A percentile compares a stretch with the other conserved stretches of the same genome.
Conservation (phyloP, 306 rosid genomes). For the Mimosa bimucronata region DNA sequence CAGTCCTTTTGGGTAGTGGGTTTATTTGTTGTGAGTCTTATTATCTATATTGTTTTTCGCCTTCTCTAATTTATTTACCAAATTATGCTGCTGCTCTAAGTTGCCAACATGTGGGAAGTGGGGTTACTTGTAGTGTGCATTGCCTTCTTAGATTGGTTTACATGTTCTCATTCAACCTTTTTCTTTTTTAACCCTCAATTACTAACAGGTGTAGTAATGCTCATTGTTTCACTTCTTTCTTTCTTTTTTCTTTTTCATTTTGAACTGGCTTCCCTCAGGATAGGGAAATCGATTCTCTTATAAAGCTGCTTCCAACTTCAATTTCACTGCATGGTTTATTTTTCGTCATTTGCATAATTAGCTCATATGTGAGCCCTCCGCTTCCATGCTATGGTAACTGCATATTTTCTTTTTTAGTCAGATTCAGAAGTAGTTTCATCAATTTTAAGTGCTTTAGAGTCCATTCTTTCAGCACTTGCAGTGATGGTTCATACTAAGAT, state of each 20-base stretch:
- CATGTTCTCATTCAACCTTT: not conserved
- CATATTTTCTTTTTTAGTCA: conserved; percentile 61
- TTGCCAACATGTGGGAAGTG: not conserved
- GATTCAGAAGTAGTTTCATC: conserved; percentile 78
- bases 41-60: not conserved
- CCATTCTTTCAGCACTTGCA: conserved; percentile 91
- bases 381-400: conserved; percentile 29
- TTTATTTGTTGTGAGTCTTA: conserved; percentile 10
- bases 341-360: conserved; percentile 2
- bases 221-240: not conserved
- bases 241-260: not conserved
- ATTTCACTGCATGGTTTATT: not conserved
- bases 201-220: not conserved
- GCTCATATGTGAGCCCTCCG: not conserved
- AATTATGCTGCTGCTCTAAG: not conserved
- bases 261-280: not conserved
- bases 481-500: conserved; percentile 84
- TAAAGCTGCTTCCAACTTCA: not conserved
- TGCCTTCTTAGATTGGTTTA: conserved; percentile 6
- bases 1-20: not conserved
- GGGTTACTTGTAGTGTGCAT: not conserved
- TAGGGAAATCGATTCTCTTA: not conserved
- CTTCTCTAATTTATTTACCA: not conserved
- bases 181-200: no score
- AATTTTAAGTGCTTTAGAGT: conserved; percentile 80